Percentiles rank a stretch among this genome's conserved stretches.
These are phyloP conservation scores for Blastomyces gilchristii DNA, from an alignment of 2,329 filamentous ascomycete genomes.

Conservation along the genomic window DNA sequence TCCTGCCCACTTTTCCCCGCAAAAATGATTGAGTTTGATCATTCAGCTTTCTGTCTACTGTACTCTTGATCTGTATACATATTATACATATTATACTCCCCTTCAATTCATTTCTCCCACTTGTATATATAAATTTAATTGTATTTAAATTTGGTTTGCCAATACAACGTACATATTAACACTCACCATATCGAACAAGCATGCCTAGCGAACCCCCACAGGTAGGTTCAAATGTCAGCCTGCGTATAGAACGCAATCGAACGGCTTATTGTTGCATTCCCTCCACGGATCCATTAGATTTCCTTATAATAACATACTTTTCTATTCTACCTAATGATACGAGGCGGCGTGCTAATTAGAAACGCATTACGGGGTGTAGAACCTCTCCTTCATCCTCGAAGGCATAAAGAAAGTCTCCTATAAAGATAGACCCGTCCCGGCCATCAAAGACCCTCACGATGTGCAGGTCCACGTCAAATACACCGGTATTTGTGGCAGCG, in stretches of 20 bases:
- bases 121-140: neutral
- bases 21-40: neutral
- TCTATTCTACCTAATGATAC: neutral
- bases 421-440: conserved; percentile 64
- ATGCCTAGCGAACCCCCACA: neutral
- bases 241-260: neutral
- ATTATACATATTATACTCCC: neutral
- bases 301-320: neutral
- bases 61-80: neutral
- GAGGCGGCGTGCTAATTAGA: neutral
- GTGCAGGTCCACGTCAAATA: conserved; percentile 73
- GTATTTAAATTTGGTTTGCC: neutral
- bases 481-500: conserved; percentile 81
- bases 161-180: neutral
- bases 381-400: conserved; percentile 76
- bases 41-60: too few relatives aligned
- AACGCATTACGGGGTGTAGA: conserved; percentile 40
- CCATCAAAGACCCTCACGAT: conserved; percentile 56
- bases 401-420: conserved; percentile 62
- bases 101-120: neutral
- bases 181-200: neutral
- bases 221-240: neutral
- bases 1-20: neutral
- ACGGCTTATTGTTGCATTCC: neutral
- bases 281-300: neutral